phyloP scores from a whole-genome alignment of 1,139 yeast species.

The Pichia sp. region DNA sequence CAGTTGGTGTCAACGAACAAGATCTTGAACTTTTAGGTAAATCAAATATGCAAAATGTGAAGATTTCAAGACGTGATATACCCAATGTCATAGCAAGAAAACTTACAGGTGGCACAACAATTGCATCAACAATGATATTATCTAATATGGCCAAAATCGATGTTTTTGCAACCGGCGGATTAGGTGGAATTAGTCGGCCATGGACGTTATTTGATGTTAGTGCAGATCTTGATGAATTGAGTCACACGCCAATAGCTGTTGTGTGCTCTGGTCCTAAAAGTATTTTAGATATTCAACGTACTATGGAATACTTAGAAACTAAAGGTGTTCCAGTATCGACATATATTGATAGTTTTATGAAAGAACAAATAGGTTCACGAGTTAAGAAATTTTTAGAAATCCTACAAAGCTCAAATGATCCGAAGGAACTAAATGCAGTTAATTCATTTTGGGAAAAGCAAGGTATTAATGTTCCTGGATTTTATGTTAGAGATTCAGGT shows the following conservation, averaged over 20 bases:
- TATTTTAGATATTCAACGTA: slow-evolving; percentile 70
- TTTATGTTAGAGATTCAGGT: slow-evolving; percentile 73
- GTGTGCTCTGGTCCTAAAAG: slow-evolving; percentile 91
- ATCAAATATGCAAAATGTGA: slow-evolving; percentile 36
- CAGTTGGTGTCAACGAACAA: slow-evolving; percentile 49
- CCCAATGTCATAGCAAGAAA: slow-evolving; percentile 62
- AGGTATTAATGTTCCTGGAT: slow-evolving; percentile 64
- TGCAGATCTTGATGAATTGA: slow-evolving; percentile 82
- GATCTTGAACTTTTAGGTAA: slow-evolving; percentile 51
- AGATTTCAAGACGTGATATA: slow-evolving; percentile 77
- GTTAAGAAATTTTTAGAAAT: slow-evolving; percentile 7
- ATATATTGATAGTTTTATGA: slow-evolving; percentile 23
- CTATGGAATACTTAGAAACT: slow-evolving; percentile 83
- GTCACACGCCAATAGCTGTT: slow-evolving; percentile 77
- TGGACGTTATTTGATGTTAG: slow-evolving; percentile 73
- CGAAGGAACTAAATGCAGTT: slow-evolving; percentile 2
- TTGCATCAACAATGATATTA: slow-evolving; percentile 82
- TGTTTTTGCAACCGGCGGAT: slow-evolving; percentile 90
- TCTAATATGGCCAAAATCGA: slow-evolving; percentile 70
- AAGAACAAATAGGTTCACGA: slow-evolving; percentile 20
- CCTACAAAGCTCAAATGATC: background rate
- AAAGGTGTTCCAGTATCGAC: slow-evolving; percentile 63
- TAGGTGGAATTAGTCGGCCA: slow-evolving; percentile 87
- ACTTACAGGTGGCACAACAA: slow-evolving; percentile 80
- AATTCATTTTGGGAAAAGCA: slow-evolving; percentile 9